A percentile compares a stretch with the other conserved stretches of the same genome.
phyloP scores from a whole-genome alignment of 306 rosid genomes.

The Medicago lupulina region DNA sequence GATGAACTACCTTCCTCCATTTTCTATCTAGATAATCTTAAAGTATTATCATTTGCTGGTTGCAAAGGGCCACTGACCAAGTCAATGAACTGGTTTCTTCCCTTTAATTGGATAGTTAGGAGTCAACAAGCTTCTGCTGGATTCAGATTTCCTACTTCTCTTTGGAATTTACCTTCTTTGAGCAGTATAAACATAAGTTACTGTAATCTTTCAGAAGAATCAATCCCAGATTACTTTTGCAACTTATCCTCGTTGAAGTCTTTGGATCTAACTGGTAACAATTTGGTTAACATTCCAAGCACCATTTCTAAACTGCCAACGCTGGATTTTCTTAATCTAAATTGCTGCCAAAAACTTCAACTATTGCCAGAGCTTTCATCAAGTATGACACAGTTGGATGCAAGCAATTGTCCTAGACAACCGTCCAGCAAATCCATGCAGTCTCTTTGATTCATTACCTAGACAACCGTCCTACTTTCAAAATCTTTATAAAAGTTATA shows the following conservation, averaged over 20 bases:
- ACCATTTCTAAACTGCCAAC: conserved; percentile 8
- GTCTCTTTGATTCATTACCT: conserved; percentile 16
- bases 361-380: conserved; percentile 34
- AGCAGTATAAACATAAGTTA: not conserved
- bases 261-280: conserved; percentile 27
- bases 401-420: too few species aligned
- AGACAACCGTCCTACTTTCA: too few species aligned
- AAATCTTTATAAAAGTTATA: too few species aligned
- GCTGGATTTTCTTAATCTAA: not conserved
- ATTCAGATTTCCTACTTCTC: conserved; percentile 34
- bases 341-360: not conserved
- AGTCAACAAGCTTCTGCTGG: conserved; percentile 10
- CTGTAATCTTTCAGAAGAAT: conserved; percentile 27
- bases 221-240: conserved; percentile 26
- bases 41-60: conserved; percentile 35
- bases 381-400: not conserved
- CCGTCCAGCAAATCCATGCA: not conserved
- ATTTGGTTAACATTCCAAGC: conserved; percentile 20
- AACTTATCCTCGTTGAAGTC: not conserved
- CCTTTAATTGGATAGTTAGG: conserved; percentile 25
- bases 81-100: conserved; percentile 20
- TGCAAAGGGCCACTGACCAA: conserved; percentile 33
- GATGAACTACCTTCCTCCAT: conserved; percentile 44
- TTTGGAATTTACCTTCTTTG: not conserved
- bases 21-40: conserved; percentile 23